Conservation (phyloP, 2,329 filamentous ascomycete genomes). For the Cordyceps pruinosa region DNA sequence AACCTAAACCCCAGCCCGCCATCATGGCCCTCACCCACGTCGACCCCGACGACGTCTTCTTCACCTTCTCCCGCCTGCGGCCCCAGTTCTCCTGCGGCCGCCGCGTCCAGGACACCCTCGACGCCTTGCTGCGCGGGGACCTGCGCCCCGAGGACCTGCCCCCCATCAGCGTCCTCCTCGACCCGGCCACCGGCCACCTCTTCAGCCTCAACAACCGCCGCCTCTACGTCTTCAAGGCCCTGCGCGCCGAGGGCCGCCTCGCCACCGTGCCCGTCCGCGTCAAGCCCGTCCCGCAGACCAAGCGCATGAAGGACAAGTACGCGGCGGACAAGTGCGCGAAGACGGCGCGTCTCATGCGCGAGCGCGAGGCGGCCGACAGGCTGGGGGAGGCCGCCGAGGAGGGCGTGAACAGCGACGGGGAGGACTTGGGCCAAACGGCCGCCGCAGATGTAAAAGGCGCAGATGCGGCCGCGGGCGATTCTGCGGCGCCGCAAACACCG, state of each 20-base stretch:
- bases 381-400: neutral
- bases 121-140: neutral
- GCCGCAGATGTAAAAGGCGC: neutral
- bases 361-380: conserved; percentile 4
- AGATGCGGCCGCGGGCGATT: neutral
- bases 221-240: conserved; percentile 13
- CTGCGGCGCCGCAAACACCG: neutral
- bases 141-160: conserved; percentile 9
- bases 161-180: conserved; percentile 12
- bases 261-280: conserved; percentile 4
- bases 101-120: conserved; percentile 10
- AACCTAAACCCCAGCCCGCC: neutral
- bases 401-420: neutral
- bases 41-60: conserved; percentile 10
- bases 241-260: conserved; percentile 1
- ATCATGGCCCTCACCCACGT: conserved; percentile 12
- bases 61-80: conserved; percentile 13
- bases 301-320: conserved; percentile 14
- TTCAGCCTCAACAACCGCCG: conserved; percentile 14
- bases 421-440: neutral
- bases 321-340: conserved; percentile 9
- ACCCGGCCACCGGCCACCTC: conserved; percentile 11
- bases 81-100: conserved; percentile 13
- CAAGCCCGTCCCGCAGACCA: conserved; percentile 12
- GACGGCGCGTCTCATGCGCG: conserved; percentile 10